phyloP scores from a whole-genome alignment of 2,329 filamentous ascomycete species.

The Epichloe sp. region DNA sequence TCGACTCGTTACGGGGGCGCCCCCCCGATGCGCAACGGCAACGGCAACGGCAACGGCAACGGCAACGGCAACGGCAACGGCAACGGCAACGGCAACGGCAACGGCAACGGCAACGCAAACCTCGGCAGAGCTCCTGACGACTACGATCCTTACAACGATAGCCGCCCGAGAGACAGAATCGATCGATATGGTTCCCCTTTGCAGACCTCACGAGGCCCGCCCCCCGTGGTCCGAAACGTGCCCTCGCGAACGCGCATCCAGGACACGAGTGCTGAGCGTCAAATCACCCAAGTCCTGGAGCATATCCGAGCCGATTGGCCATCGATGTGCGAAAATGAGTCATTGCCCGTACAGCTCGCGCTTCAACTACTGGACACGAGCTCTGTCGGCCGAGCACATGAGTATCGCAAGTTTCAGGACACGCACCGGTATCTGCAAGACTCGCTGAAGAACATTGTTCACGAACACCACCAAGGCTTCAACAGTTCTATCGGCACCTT shows the following conservation, averaged over 20 bases:
- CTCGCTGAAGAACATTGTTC: slow-evolving; percentile 86
- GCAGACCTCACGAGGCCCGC: slow-evolving; percentile 18
- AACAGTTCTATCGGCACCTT: slow-evolving; percentile 98
- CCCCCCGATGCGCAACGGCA: slow-evolving; percentile 17
- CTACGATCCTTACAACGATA: slow-evolving; percentile 32
- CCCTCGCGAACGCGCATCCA: slow-evolving; percentile 23
- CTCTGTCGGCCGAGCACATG: slow-evolving; percentile 81
- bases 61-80: slow-evolving; percentile 26
- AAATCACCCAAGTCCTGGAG: slow-evolving; percentile 55
- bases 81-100: slow-evolving; percentile 24
- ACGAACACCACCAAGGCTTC: slow-evolving; percentile 98
- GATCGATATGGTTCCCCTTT: slow-evolving; percentile 29
- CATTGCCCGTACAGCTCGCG: slow-evolving; percentile 87
- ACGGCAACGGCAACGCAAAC: slow-evolving; percentile 30
- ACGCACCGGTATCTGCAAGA: slow-evolving; percentile 83
- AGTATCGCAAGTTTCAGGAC: slow-evolving; percentile 71
- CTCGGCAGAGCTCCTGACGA: slow-evolving; percentile 29
- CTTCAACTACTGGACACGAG: slow-evolving; percentile 88
- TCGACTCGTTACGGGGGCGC: slow-evolving; percentile 34
- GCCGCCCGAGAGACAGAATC: slow-evolving; percentile 29
- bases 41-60: slow-evolving; percentile 24
- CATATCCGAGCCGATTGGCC: slow-evolving; percentile 85
- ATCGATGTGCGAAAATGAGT: slow-evolving; percentile 78
- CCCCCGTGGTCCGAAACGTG: slow-evolving; percentile 19
- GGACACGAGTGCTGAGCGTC: slow-evolving; percentile 38